phyloP scores from a whole-genome alignment of 495 filamentous ascomycete genomes.

The Penicillium taxi region DNA sequence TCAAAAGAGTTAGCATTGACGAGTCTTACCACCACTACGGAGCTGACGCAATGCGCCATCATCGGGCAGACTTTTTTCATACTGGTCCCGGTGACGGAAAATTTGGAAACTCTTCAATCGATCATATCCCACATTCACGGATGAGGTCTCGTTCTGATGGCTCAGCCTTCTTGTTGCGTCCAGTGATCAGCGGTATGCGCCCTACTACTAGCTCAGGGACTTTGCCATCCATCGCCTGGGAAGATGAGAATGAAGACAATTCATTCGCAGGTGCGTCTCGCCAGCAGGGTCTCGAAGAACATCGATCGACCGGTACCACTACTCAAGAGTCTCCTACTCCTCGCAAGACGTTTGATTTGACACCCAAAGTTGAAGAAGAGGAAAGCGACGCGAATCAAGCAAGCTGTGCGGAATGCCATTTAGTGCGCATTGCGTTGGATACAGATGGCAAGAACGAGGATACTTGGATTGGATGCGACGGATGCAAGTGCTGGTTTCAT shows the following conservation, averaged over 20 bases:
- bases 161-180: constrained; percentile 35
- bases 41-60: constrained; percentile 18
- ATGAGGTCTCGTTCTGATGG: constrained; percentile 42
- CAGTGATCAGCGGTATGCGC: constrained; percentile 29
- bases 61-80: constrained; percentile 16
- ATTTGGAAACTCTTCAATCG: constrained; percentile 6
- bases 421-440: constrained; percentile 39
- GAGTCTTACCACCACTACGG: constrained; percentile 23
- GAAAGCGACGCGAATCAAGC: constrained; percentile 29
- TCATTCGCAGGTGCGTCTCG: constrained; percentile 9
- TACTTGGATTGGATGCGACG: constrained; percentile 69
- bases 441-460: constrained; percentile 44
- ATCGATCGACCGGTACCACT: background rate
- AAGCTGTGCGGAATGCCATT: constrained; percentile 44
- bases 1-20: constrained; percentile 35
- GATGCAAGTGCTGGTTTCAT: constrained; percentile 69
- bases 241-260: constrained; percentile 29
- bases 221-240: constrained; percentile 31
- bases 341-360: constrained; percentile 7
- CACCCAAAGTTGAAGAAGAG: constrained; percentile 28
- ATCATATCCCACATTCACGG: constrained; percentile 26
- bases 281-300: constrained; percentile 5
- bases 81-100: constrained; percentile 13
- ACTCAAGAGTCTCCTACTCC: background rate
- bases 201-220: constrained; percentile 39